Evolutionary conservation across 2,329 filamentous ascomycete genomes (phyloP), one percentile per base, ranked within the genome.

Genomic region (Alternaria metachromatica): DNA sequence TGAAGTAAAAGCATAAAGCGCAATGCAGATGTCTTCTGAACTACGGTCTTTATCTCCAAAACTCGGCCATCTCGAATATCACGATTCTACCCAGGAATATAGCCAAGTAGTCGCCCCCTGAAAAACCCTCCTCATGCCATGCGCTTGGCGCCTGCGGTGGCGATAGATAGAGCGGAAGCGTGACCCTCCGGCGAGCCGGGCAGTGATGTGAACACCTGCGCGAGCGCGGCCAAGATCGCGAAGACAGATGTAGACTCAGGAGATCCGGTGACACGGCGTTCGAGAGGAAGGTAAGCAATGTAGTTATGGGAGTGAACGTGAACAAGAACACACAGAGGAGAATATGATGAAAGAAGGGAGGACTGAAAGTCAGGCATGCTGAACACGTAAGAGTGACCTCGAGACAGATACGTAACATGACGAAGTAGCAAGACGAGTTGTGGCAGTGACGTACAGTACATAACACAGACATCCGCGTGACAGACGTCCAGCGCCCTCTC

Each of bases 261-360:
- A 18, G 3, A 41, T 41, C 37, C 1, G 37, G n/a, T 18, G n/a
- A 41, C 37, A 10, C n/a, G 37, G 11, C 8, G 37, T 11, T 41
- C n/a, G 37, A 41, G 4, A 41, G 37, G 37, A 9, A 18, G 37
- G 37, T 41, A 8, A 18, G 6, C 2, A 41, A 5, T 41, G 37
- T 41, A 11, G 15, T 18, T 3, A 5, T 41, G 4, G 9, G 3
- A 10, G 7, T 41, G 37, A 3, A 41, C n/a, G 37, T 41, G n/a
- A 3, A 10, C 5, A 41, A 41, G 37, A 3, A n/a, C 33, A 7
- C 30, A 4, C 15, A 37, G 4, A 37, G 15, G 1, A 41, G 18
- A 9, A 41, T 2, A 11, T 1, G 3, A 0, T 41, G 4, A 2
- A n/a, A 41, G 0, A 18, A 41, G 37, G 5, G 15, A 18, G 6